phyloP scores from a whole-genome alignment of 352 stramenopile species.

The Globisporangium camurandrum region DNA sequence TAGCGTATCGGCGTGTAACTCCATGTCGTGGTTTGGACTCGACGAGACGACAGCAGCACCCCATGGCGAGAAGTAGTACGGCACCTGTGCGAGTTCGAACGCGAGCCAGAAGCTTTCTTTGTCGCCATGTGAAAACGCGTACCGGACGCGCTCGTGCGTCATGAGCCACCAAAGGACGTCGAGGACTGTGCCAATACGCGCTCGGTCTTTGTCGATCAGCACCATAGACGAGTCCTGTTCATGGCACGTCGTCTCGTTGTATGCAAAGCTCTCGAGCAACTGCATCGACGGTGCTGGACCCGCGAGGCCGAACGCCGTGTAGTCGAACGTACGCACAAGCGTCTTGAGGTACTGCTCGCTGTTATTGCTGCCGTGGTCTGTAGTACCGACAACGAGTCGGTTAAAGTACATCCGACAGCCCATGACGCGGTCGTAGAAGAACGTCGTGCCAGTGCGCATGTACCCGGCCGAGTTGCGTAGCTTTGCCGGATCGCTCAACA shows the following conservation, averaged over 20 bases:
- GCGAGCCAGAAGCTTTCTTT: constrained; percentile 46
- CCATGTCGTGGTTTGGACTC: constrained; percentile 25
- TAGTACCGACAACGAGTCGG: constrained; percentile 21
- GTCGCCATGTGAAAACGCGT: constrained; percentile 36
- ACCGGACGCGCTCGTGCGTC: constrained; percentile 20
- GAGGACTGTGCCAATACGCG: constrained; percentile 26
- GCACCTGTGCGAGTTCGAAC: constrained; percentile 36
- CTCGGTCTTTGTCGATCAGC: constrained; percentile 21
- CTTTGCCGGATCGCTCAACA: constrained; percentile 31
- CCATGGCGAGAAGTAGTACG: constrained; percentile 50
- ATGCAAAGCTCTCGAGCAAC: constrained; percentile 34
- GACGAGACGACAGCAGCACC: constrained; percentile 28
- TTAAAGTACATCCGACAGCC: constrained; percentile 44
- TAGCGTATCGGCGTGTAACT: constrained; percentile 24
- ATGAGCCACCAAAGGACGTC: constrained; percentile 32
- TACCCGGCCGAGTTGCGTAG: constrained; percentile 34
- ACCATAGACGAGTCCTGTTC: constrained; percentile 60
- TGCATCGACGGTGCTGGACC: constrained; percentile 22
- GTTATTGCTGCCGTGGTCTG: too few species aligned
- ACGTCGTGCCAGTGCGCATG: constrained; percentile 35
- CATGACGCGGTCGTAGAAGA: constrained; percentile 60
- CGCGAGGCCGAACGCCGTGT: constrained; percentile 30
- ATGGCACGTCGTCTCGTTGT: constrained; percentile 34
- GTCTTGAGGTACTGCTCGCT: constrained; percentile 38
- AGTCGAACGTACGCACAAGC: constrained; percentile 46